Evolutionary conservation across 768 basidiomycete genomes (phyloP), one percentile per base, ranked within the genome.

Genomic region (Amylocystis lapponica): DNA sequence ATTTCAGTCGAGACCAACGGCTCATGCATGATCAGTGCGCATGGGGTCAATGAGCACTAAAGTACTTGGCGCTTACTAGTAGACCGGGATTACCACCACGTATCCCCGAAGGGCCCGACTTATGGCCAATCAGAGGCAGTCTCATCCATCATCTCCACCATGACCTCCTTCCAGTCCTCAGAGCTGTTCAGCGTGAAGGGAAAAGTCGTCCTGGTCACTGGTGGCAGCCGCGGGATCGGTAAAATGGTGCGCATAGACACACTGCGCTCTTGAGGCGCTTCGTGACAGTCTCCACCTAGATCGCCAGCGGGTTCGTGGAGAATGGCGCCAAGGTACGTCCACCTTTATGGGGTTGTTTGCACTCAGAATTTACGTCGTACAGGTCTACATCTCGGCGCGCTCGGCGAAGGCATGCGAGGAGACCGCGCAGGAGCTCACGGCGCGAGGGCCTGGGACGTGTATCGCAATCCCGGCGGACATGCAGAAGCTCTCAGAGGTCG

Each of bases 371-470:
- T 29, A 36, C 9, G 27, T 4, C 14, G 22, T 44, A 20, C 39
- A 77, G 74, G 75, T 76, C 27, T 85, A 83, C 60, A 83, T 83
- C 52, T 70, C 78, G 2, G 77, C 80, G 5, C 74, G 82, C 26
- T 71, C 72, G 17, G 65, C 62, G 5, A 66, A 71, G 46, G 75
- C 74, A 20, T 78, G 79, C 52, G 59, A 71, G 26, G 60, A 59
- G 9, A 76, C 79, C 2, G 78, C 78, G 4, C 53, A 62, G 7
- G 71, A 78, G 54, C 67, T 83, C 36, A 76, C 67, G 39, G 56
- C 61, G 22, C 58, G 70, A n/a, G 79, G 80, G 8, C 70, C 73
- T 2, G 77, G 82, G 40, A 56, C 51, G 31, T 85, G 79, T 55
- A 63, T 75, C 26, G 56, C 77, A 1, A 58, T 83, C 20, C 72